These are phyloP conservation scores for Nicotiana knightiana DNA, from an alignment of 257 asterid genomes.

Conservation along the genomic window DNA sequence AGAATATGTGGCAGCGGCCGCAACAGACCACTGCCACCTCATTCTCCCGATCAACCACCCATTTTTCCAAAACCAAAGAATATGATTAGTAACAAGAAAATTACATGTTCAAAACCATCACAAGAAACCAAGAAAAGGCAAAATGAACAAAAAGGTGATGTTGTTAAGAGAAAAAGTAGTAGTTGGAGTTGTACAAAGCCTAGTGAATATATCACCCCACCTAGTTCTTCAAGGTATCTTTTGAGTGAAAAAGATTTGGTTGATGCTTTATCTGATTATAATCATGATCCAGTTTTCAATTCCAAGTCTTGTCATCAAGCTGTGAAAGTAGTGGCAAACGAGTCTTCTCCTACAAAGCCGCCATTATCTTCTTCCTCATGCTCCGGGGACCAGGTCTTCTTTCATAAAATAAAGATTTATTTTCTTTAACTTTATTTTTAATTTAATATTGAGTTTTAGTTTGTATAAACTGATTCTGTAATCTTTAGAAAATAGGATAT, in stretches of 20 bases:
- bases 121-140: background rate
- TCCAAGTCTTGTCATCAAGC: constrained; percentile 14
- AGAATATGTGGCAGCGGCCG: constrained; percentile 15
- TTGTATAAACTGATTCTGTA: no score
- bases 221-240: constrained; percentile 55
- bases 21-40: constrained; percentile 10
- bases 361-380: background rate
- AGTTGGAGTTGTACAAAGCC: constrained; percentile 56
- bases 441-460: no score
- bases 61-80: constrained; percentile 1
- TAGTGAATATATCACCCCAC: constrained; percentile 55
- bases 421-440: no score
- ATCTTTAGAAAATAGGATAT: no score
- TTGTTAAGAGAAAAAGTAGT: constrained; percentile 17
- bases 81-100: constrained; percentile 2
- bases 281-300: constrained; percentile 16
- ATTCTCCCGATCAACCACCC: constrained; percentile 18
- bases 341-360: constrained; percentile 12
- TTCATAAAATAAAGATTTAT: no score
- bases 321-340: background rate
- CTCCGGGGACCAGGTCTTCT: background rate
- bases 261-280: constrained; percentile 22
- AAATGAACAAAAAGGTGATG: background rate
- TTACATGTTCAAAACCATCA: background rate
- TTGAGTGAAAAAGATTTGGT: constrained; percentile 42